Evolutionary conservation across 164 flowering plant genomes (phyloP).

Genomic region (Macadamia tetraphylla): DNA sequence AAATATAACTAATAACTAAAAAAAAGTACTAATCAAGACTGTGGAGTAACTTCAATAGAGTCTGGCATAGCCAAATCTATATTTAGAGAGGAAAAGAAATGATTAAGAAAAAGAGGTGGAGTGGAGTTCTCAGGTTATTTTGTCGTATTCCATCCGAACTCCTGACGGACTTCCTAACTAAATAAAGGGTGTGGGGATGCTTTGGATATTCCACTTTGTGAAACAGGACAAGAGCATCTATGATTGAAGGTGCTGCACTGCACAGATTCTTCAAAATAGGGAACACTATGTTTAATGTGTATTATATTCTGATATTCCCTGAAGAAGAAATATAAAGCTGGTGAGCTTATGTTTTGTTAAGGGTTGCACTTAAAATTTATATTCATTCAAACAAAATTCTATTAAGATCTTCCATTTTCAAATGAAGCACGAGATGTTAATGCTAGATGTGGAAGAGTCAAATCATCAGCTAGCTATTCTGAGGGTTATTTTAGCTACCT

Average conservation of each 20-base stretch:
- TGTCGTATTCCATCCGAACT: too few relatives aligned
- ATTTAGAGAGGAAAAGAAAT: too few relatives aligned
- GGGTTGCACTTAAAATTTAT: not conserved
- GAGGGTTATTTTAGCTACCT: slow-evolving; percentile 32
- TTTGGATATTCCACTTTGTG: not conserved
- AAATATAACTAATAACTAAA: not conserved
- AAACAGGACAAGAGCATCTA: not conserved
- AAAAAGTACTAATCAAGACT: not conserved
- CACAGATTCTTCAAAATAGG: not conserved
- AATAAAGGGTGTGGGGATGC: not conserved
- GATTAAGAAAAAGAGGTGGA: too few relatives aligned
- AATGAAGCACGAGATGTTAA: not conserved
- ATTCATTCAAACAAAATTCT: not conserved
- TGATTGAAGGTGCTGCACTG: not conserved
- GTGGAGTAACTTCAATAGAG: not conserved
- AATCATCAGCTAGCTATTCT: not conserved
- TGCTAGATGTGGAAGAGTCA: not conserved
- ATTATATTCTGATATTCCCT: not conserved
- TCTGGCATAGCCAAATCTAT: too few relatives aligned
- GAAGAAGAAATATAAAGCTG: not conserved
- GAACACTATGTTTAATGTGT: not conserved
- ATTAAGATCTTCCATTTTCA: not conserved
- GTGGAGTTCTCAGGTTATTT: too few relatives aligned
- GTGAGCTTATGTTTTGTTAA: not conserved
- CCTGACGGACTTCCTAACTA: too few relatives aligned